A percentile compares a stretch with the other conserved stretches of the same genome.
These are phyloP conservation scores for Fragilaria crotonensis DNA, from an alignment of 108 stramenopile genomes.

Conservation along the genomic window DNA sequence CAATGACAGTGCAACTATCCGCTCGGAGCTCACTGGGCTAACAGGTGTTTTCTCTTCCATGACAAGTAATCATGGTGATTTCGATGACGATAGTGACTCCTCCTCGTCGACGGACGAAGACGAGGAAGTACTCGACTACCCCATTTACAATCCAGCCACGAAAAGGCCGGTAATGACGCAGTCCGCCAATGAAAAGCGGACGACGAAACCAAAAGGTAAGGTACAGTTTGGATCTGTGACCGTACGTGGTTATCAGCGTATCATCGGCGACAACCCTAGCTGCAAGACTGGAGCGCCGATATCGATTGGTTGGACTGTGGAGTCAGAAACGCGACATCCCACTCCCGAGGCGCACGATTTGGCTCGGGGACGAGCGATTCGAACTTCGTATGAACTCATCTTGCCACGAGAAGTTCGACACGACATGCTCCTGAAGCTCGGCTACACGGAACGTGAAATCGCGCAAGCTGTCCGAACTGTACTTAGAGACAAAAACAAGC, in stretches of 20 bases:
- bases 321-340: not conserved
- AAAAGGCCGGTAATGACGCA: not conserved
- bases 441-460: slow-evolving; percentile 36
- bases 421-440: slow-evolving; percentile 32
- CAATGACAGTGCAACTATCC: not conserved
- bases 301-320: slow-evolving; percentile 34
- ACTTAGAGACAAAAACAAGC: slow-evolving; percentile 48
- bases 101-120: not conserved
- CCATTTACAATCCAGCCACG: not conserved
- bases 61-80: not conserved
- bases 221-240: slow-evolving; percentile 19
- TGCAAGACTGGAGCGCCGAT: slow-evolving; percentile 35
- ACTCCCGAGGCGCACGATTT: slow-evolving; percentile 1
- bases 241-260: slow-evolving; percentile 28
- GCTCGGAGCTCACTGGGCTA: not conserved
- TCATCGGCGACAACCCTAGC: slow-evolving; percentile 44
- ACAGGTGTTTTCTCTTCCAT: not conserved
- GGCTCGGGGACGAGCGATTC: not conserved
- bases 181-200: not conserved
- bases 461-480: slow-evolving; percentile 32
- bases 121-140: not conserved
- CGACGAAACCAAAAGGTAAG: not conserved
- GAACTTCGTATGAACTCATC: not conserved
- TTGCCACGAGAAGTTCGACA: slow-evolving; percentile 44
- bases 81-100: not conserved